Conservation (phyloP, 495 filamentous ascomycete genomes). For the Aspergillus kassunensis region DNA sequence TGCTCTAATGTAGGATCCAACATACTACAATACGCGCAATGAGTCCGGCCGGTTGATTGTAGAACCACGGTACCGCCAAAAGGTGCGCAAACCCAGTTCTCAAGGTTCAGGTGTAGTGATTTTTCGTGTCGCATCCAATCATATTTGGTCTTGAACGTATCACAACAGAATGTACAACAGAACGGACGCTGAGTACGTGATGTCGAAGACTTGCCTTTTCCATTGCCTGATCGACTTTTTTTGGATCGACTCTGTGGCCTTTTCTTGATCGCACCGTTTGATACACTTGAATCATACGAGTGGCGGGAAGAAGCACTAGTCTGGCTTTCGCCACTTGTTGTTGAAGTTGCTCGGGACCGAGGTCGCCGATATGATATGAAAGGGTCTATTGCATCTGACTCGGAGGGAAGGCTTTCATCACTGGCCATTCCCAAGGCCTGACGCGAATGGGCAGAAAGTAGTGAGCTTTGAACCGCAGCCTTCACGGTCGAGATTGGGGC, state of each 20-base stretch:
- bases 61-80: slow-evolving; percentile 39
- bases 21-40: slow-evolving; percentile 24
- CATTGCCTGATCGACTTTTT: not conserved
- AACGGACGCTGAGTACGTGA: slow-evolving; percentile 12
- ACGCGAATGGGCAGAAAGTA: not conserved
- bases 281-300: slow-evolving; percentile 11
- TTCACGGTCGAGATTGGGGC: not conserved
- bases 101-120: slow-evolving; percentile 69
- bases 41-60: slow-evolving; percentile 49
- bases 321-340: slow-evolving; percentile 10
- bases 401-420: no score
- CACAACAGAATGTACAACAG: slow-evolving; percentile 74
- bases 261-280: not conserved
- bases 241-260: not conserved
- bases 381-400: not conserved
- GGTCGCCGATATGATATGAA: slow-evolving; percentile 2
- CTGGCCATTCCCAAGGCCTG: no score
- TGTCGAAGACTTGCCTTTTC: not conserved
- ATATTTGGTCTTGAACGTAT: slow-evolving; percentile 73
- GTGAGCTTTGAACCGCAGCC: not conserved
- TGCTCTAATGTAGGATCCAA: slow-evolving; percentile 18
- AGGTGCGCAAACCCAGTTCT: slow-evolving; percentile 71
- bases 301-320: slow-evolving; percentile 17
- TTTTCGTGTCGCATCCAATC: slow-evolving; percentile 83
- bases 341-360: not conserved